Conservation (phyloP, 2,329 filamentous ascomycete genomes). For the Venturia aucupariae region DNA sequence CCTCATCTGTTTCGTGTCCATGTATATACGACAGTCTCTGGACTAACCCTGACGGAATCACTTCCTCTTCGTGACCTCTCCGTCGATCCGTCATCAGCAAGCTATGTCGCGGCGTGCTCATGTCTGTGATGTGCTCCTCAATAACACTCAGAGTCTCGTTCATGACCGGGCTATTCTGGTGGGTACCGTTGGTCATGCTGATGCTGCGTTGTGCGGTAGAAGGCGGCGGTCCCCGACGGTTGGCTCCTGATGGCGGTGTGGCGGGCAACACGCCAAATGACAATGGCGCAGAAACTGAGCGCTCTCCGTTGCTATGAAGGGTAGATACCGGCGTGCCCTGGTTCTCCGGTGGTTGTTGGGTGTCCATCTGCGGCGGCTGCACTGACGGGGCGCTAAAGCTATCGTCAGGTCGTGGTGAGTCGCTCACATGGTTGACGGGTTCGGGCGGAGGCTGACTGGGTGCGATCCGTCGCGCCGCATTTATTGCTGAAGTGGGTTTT, state of each 20-base stretch:
- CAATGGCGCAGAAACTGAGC: slow-evolving; percentile 10
- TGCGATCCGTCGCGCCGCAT: slow-evolving; percentile 6
- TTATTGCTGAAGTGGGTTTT: slow-evolving; percentile 27
- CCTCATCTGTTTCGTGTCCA: slow-evolving; percentile 90
- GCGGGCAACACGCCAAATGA: background rate
- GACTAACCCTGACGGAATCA: slow-evolving; percentile 78
- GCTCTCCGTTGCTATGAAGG: background rate
- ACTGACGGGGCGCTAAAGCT: slow-evolving; percentile 8
- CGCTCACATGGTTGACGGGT: background rate
- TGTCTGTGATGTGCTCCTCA: slow-evolving; percentile 90
- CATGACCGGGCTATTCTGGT: slow-evolving; percentile 60
- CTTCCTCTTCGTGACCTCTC: slow-evolving; percentile 58
- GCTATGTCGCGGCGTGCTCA: slow-evolving; percentile 54
- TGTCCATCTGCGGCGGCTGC: slow-evolving; percentile 10
- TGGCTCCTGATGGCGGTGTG: slow-evolving; percentile 1
- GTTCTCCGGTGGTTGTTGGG: background rate
- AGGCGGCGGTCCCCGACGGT: slow-evolving; percentile 5
- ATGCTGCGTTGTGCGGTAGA: slow-evolving; percentile 24
- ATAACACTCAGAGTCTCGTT: slow-evolving; percentile 94
- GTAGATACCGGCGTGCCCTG: background rate
- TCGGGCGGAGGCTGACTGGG: background rate
- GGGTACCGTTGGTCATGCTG: slow-evolving; percentile 27
- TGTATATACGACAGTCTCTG: slow-evolving; percentile 83
- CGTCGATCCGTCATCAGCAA: slow-evolving; percentile 19
- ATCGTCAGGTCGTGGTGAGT: slow-evolving; percentile 6